phyloP scores from a whole-genome alignment of 2,329 filamentous ascomycete genomes.

The Coniochaeta prunicola region DNA sequence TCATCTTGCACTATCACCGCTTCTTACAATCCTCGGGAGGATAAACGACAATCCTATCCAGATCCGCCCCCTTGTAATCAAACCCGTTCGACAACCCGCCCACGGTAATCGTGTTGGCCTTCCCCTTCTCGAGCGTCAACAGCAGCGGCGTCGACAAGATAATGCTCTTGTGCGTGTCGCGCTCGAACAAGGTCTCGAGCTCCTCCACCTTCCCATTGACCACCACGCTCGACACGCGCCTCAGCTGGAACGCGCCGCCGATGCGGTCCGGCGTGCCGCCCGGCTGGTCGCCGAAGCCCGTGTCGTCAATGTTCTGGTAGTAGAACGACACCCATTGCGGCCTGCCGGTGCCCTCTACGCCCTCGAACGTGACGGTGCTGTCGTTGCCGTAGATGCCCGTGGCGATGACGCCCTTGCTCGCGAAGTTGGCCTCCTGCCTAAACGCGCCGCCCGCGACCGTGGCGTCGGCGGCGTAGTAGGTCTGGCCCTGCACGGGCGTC shows the following conservation, averaged over 20 bases:
- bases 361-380: slow-evolving; percentile 43
- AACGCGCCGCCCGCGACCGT: slow-evolving; percentile 38
- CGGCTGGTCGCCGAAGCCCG: slow-evolving; percentile 51
- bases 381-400: slow-evolving; percentile 48
- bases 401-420: slow-evolving; percentile 34
- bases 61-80: slow-evolving; percentile 48
- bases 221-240: slow-evolving; percentile 52
- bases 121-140: slow-evolving; percentile 43
- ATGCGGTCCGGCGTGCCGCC: slow-evolving; percentile 52
- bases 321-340: slow-evolving; percentile 52
- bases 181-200: slow-evolving; percentile 42
- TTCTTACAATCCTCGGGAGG: slow-evolving; percentile 34
- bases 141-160: slow-evolving; percentile 50
- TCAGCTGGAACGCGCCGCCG: slow-evolving; percentile 50
- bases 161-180: slow-evolving; percentile 50
- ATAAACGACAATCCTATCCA: slow-evolving; percentile 54
- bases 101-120: slow-evolving; percentile 45
- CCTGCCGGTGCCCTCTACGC: slow-evolving; percentile 39
- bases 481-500: slow-evolving; percentile 35
- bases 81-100: slow-evolving; percentile 50
- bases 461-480: slow-evolving; percentile 38
- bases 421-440: slow-evolving; percentile 49
- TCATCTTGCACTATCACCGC: too few species aligned
- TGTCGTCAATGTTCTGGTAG: slow-evolving; percentile 53
- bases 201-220: slow-evolving; percentile 47